Evolutionary conservation across 2,329 filamentous ascomycete genomes (phyloP), one percentile per base, ranked within the genome.

Genomic region (Cytospora mali): DNA sequence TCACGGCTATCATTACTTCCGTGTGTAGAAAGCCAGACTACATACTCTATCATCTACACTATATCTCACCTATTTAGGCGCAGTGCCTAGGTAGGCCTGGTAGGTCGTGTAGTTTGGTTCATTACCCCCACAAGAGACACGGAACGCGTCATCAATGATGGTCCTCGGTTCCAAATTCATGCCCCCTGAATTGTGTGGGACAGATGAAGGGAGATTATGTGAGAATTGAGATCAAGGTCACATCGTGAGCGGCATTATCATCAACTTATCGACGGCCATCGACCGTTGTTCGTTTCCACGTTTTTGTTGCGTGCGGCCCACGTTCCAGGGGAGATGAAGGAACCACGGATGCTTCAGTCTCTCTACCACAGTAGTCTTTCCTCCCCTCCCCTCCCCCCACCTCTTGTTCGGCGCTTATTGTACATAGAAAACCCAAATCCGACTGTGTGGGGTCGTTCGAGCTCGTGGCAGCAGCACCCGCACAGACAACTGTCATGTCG

Each of bases 191-290:
- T 42, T 25, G 14, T 57, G 33, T 59, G 27, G 49, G 50, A 59
- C 50, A 54, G 33, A 25, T 53, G 27, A 16, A 16, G 52, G 42
- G 28, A 46, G 28, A n/a, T 35, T 46, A 25, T 49, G n/a, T n/a
- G 33, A 21, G 51, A 11, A 48, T 29, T 54, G 28, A n/a, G 23
- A 33, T 48, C 58, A 61, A 35, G 48, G 58, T 60, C 58, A 54
- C 58, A 60, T 60, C 58, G 42, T 39, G 58, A 48, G 58, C 50
- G 58, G 58, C 50, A 51, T 60, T 33, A 52, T 39, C 57, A 39
- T 18, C 23, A 46, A 23, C 21, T 1, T 1, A 46, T 23, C n/a
- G 42, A 13, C 42, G n/a, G 42, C 9, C 42, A 46, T 46, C 42
- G 42, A 10, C 42, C 42, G n/a, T 46, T 10, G 11, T 9, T 42